Conservation (phyloP, 192 early-diverging fungal species). For the Umbelopsis vinacea region DNA sequence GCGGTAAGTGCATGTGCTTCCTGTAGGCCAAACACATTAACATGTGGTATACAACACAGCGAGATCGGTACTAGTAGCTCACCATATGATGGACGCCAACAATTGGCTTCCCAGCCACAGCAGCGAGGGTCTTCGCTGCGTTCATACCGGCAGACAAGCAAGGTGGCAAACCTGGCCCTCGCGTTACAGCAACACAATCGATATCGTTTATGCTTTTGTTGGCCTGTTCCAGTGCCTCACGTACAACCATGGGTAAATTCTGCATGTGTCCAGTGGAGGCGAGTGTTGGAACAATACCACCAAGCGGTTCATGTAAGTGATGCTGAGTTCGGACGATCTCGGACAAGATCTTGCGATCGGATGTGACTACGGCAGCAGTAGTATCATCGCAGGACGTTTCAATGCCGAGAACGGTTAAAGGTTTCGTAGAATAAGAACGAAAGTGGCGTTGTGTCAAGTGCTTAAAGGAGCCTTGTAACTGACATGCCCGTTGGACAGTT, state of each 20-base stretch:
- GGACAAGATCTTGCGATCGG: constrained; percentile 64
- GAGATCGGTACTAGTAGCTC: constrained; percentile 5
- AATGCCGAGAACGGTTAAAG: constrained; percentile 63
- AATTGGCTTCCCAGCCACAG: constrained; percentile 64
- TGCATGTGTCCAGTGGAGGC: constrained; percentile 69
- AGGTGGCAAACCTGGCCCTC: constrained; percentile 75
- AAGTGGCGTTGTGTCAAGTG: not conserved
- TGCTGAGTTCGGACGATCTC: constrained; percentile 69
- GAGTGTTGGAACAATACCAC: constrained; percentile 75
- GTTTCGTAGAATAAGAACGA: constrained; percentile 27
- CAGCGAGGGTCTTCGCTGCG: constrained; percentile 75
- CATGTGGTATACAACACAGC: not conserved
- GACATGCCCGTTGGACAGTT: not conserved
- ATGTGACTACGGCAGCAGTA: constrained; percentile 71
- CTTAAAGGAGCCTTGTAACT: not conserved
- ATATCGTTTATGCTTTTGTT: constrained; percentile 56
- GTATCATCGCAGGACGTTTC: constrained; percentile 87
- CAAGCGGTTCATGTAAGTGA: constrained; percentile 68
- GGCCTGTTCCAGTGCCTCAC: constrained; percentile 61
- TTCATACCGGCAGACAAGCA: constrained; percentile 71
- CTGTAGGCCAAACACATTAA: constrained; percentile 26
- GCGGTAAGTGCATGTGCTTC: constrained; percentile 83
- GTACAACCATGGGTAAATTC: constrained; percentile 65
- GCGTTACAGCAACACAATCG: constrained; percentile 76
- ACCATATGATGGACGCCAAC: constrained; percentile 84